Evolutionary conservation across 1,284 basidiomycete genomes (phyloP).

Genomic region (Malassezia restricta): DNA sequence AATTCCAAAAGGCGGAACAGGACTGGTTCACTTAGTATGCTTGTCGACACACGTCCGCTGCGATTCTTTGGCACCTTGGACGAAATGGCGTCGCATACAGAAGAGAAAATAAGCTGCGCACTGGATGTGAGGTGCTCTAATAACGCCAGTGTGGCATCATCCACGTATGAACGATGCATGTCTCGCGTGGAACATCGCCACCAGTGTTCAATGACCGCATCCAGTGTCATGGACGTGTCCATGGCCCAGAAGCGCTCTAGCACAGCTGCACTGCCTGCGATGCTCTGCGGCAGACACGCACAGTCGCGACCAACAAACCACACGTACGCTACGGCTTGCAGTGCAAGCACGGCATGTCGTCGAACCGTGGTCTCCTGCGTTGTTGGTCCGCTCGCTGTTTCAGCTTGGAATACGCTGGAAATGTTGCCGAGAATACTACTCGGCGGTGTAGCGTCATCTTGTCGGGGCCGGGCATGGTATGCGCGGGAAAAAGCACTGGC

Average conservation of each 20-base stretch:
- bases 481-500: neutral
- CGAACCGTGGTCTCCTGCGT: slow-evolving; percentile 1
- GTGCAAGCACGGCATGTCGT: slow-evolving; percentile 12
- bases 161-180: neutral
- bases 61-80: slow-evolving; percentile 47
- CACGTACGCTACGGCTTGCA: slow-evolving; percentile 24
- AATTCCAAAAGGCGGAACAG: slow-evolving; percentile 76
- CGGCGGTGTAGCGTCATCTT: neutral
- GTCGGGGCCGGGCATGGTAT: too few species aligned
- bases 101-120: slow-evolving; percentile 75
- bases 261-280: neutral
- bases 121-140: slow-evolving; percentile 57
- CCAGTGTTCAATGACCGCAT: slow-evolving; percentile 70
- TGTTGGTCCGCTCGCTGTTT: slow-evolving; percentile 1
- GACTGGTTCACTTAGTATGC: slow-evolving; percentile 24
- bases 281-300: neutral
- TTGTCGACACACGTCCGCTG: neutral
- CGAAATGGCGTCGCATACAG: slow-evolving; percentile 62
- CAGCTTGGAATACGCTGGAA: slow-evolving; percentile 28
- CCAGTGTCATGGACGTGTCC: slow-evolving; percentile 67
- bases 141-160: slow-evolving; percentile 7
- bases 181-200: slow-evolving; percentile 19
- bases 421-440: slow-evolving; percentile 27
- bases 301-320: slow-evolving; percentile 17
- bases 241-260: slow-evolving; percentile 74